Percentiles rank a stretch among this genome's conserved stretches.
phyloP scores from a whole-genome alignment of 306 rosid species.

The Lathyrus tuberosus region DNA sequence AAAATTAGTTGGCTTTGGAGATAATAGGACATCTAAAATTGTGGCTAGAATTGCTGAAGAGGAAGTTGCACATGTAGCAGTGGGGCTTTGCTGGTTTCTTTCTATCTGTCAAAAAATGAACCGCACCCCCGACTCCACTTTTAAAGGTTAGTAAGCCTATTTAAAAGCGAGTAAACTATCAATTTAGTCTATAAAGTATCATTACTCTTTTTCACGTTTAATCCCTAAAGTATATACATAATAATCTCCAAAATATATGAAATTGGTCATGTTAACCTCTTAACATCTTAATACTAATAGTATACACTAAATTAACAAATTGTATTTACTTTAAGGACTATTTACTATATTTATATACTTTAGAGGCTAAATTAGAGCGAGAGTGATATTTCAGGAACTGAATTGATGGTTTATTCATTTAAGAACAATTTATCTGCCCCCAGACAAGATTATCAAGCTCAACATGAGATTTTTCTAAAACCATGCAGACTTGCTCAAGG shows the following conservation, averaged over 20 bases:
- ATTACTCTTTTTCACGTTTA: too few relatives aligned
- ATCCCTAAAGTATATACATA: too few relatives aligned
- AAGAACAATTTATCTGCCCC: slow-evolving; percentile 15
- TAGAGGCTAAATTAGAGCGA: too few relatives aligned
- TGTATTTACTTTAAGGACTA: too few relatives aligned
- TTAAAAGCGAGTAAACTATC: not conserved
- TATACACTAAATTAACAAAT: too few relatives aligned
- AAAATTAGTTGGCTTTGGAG: slow-evolving; percentile 89
- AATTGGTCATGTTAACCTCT: too few relatives aligned
- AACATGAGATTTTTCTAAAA: slow-evolving; percentile 5
- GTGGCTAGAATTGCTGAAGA: slow-evolving; percentile 92
- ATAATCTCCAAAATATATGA: too few relatives aligned
- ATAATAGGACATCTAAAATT: slow-evolving; percentile 68
- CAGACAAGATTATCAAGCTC: not conserved
- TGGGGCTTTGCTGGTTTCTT: slow-evolving; percentile 84
- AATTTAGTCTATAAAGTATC: too few relatives aligned
- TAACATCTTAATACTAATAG: too few relatives aligned
- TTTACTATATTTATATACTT: too few relatives aligned
- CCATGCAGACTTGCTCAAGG: slow-evolving; percentile 76
- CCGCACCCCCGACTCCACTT: slow-evolving; percentile 69
- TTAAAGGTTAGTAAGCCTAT: slow-evolving; percentile 64
- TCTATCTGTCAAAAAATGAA: slow-evolving; percentile 70
- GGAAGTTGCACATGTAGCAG: slow-evolving; percentile 97
- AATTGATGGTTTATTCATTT: too few relatives aligned
- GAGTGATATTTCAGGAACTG: too few relatives aligned